phyloP scores from a whole-genome alignment of 441 rosid genomes.

The Syzygium malaccense region DNA sequence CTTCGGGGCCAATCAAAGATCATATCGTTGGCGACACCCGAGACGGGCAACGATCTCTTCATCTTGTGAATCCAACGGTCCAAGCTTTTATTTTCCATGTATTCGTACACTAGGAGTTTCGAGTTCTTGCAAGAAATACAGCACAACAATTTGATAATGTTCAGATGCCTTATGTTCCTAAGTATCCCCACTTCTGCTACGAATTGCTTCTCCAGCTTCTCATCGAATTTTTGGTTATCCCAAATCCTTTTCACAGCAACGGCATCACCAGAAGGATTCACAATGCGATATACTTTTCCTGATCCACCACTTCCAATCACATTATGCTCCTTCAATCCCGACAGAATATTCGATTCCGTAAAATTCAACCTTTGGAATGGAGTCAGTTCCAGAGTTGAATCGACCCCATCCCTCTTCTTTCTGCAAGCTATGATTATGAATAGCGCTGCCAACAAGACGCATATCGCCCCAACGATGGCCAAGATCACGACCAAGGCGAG shows the following conservation, averaged over 20 bases:
- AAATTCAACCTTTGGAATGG: slow-evolving; percentile 29
- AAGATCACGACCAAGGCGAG: slow-evolving; percentile 1
- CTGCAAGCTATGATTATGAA: background rate
- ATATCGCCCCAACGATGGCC: background rate
- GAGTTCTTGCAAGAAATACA: background rate
- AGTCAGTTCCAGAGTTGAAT: slow-evolving; percentile 9
- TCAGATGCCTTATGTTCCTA: background rate
- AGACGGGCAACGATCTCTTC: fast-evolving
- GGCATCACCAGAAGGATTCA: slow-evolving; percentile 6
- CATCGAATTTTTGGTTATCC: fast-evolving
- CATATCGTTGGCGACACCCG: background rate
- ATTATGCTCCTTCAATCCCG: slow-evolving; percentile 19
- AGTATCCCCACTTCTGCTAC: background rate
- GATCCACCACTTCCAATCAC: slow-evolving; percentile 53
- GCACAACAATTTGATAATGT: background rate
- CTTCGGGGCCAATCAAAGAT: background rate
- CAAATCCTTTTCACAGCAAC: slow-evolving; percentile 37
- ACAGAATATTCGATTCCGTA: slow-evolving; percentile 12
- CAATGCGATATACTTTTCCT: slow-evolving; percentile 34
- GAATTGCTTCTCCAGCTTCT: background rate
- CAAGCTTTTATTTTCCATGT: background rate
- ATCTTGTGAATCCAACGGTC: background rate
- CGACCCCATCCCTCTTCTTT: background rate
- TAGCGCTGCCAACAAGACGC: background rate
- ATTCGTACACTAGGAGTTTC: background rate